Base-by-base conservation (phyloP, 169 alveolate genomes). In the Cryptosporidium ubiquitum region DNA sequence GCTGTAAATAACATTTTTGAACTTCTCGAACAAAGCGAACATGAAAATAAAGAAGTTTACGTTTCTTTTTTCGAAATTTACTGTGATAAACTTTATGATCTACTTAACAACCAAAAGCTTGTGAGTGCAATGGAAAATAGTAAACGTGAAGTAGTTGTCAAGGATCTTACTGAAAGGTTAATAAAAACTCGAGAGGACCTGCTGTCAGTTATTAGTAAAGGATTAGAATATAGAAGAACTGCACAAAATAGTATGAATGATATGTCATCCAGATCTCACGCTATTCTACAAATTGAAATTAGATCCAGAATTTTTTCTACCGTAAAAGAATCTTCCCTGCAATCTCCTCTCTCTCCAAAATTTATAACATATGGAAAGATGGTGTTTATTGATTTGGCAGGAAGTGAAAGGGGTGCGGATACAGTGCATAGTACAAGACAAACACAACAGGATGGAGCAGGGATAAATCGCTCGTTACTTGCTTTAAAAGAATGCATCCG, bases 391-490 rank as follows among this genome's bases (percentile, higher is more conserved):
- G 99, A 98, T 91, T 92, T 98, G 75, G 99, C 99, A 5, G 99
- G 99, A 18, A 96, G 99, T 84, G 99, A 99, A 95, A 95, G 99
- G 84, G 99, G 99, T 1, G 99, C 99, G 1, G 99, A 99, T 91
- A 97, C 99, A 16, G 93, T 97, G 49, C 98, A 97, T 91, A 96
- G 96, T 68, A 95, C 96, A 84, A 96, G 97, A 86, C 97, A 97
- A 92, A 97, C 99, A 29, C 97, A 95, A 89, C 93, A 33, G 68
- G 99, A 99, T 84, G 99, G 99, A 5, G 99, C 99, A 10, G 99
- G 98, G 89, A 99, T 99, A 70, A 99, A 99, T 93, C 95, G 98
- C 91, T 97, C 99, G 6, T 92, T 99, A 55, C 91, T 99, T 51
- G 99, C 99, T 26, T 91, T 98, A 79, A 98, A 98, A 93, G 99